A percentile compares a stretch with the other conserved stretches of the same genome.
These are phyloP conservation scores for Colletotrichum sp. DNA, from an alignment of 2,329 filamentous ascomycete genomes.

Conservation along the genomic window DNA sequence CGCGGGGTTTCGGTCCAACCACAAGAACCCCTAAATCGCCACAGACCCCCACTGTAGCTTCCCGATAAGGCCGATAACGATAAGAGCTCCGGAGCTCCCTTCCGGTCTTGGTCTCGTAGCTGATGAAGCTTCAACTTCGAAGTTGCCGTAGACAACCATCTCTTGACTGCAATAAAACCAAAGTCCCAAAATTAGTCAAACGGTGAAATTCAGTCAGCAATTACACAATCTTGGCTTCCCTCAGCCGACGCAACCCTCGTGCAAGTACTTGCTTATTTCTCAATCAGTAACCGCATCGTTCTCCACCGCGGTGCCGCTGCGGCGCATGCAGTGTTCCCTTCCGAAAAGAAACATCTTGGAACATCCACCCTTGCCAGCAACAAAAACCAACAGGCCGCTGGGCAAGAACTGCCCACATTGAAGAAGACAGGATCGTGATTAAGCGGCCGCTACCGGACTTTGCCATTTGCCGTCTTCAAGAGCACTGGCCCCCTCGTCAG, in stretches of 20 bases:
- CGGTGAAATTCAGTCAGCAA: background rate
- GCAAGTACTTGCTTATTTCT: background rate
- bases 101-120: background rate
- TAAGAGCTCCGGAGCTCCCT: background rate
- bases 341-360: background rate
- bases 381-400: background rate
- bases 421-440: background rate
- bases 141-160: background rate
- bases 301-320: background rate
- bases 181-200: background rate
- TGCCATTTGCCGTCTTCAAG: background rate
- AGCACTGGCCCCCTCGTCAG: constrained; percentile 25
- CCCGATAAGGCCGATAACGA: background rate
- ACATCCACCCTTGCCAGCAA: background rate
- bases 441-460: background rate
- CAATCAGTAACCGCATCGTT: background rate
- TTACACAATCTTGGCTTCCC: background rate
- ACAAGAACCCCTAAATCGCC: background rate
- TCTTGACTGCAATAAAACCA: background rate
- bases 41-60: constrained; percentile 3
- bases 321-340: background rate
- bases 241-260: background rate
- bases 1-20: background rate
- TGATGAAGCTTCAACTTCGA: background rate
- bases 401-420: background rate